A percentile compares a stretch with the other conserved stretches of the same genome.
These are phyloP conservation scores for Thermothelomyces thermophilus DNA, from an alignment of 2,329 filamentous ascomycete genomes.

Conservation along the genomic window DNA sequence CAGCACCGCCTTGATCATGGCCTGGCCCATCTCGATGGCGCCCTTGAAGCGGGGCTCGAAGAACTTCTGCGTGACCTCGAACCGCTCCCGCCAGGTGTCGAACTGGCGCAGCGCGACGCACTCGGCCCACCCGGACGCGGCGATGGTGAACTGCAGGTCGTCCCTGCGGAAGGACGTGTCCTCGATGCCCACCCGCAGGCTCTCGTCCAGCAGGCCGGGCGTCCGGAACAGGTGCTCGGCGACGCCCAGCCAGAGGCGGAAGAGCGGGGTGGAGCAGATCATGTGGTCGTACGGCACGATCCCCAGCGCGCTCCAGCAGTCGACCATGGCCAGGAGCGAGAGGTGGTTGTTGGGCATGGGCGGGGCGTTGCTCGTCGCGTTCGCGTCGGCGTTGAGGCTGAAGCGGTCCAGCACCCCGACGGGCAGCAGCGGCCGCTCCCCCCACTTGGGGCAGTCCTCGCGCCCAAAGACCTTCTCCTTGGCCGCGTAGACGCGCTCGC, in stretches of 20 bases:
- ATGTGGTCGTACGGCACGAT: conserved; percentile 99
- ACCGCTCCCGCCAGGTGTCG: conserved; percentile 85
- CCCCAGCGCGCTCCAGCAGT: conserved; percentile 91
- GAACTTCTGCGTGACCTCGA: conserved; percentile 82
- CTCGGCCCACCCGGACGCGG: conserved; percentile 91
- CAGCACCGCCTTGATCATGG: conserved; percentile 94
- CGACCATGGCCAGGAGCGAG: conserved; percentile 89
- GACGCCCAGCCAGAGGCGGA: conserved; percentile 94
- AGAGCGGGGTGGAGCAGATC: conserved; percentile 97
- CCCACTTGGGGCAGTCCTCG: conserved; percentile 58
- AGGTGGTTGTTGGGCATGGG: conserved; percentile 88
- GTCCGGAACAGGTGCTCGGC: conserved; percentile 93
- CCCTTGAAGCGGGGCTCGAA: conserved; percentile 87
- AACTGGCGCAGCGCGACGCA: conserved; percentile 89
- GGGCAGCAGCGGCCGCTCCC: conserved; percentile 62
- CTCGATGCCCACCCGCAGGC: conserved; percentile 76
- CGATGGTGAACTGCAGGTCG: conserved; percentile 96
- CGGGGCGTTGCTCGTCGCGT: conserved; percentile 21
- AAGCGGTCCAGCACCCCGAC: conserved; percentile 86
- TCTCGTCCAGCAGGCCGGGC: conserved; percentile 70
- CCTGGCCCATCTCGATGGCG: conserved; percentile 80
- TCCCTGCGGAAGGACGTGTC: conserved; percentile 92
- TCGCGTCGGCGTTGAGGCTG: conserved; percentile 62
- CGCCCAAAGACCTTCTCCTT: conserved; percentile 66
- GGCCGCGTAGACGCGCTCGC: conserved; percentile 57